Base-by-base conservation (phyloP, 2,329 filamentous ascomycete species). In the Aplosporella prunicola region DNA sequence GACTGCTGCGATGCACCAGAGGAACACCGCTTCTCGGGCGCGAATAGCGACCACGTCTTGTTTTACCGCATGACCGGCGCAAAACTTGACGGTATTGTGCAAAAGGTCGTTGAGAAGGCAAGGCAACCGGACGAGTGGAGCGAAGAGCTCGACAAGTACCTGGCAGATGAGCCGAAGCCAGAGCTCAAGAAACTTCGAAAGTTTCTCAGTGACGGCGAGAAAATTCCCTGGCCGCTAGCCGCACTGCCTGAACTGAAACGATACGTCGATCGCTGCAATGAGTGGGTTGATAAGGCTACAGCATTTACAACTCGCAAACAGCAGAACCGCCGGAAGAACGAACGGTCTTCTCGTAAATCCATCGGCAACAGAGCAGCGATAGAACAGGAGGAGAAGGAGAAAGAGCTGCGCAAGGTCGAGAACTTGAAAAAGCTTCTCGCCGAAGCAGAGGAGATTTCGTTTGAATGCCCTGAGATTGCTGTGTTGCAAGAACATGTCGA, bases 261-360 rank as follows among this genome's bases (percentile, higher is more conserved):
- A 47, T 98, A 93, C 64, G 91, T 98, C 58, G 87, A 94, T 50
- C 81, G 85, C 52, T 96, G 91, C 67, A 93, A 94, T 60, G 87
- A 93, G 56, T 95, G 93, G 83, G 86, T 95, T 45, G 91, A 96
- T 52, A 89, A 96, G 64, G 91, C 91, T 47, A 91, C 85, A 52
- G 88, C 83, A 56, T 98, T 93, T 67, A 94, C 88, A 53, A 88
- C 91, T 42, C 83, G 91, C 50, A 98, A 98, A 66, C 89, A 95
- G 65, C 89, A 95, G 62, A 93, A 93, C 55, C 82, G 91, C 45
- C 85, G 89, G 44, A 96, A 96, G 63, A 93, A 82, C 59, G 89
- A 95, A 52, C 91, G 86, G 55, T 76, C 75, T 29, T 91, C 82
- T 77, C 82, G 86, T 46, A 80, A 76, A 51, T 74, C 78, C 39